Base-by-base conservation (phyloP, 2,329 filamentous ascomycete species). In the Aspergillus sp. region DNA sequence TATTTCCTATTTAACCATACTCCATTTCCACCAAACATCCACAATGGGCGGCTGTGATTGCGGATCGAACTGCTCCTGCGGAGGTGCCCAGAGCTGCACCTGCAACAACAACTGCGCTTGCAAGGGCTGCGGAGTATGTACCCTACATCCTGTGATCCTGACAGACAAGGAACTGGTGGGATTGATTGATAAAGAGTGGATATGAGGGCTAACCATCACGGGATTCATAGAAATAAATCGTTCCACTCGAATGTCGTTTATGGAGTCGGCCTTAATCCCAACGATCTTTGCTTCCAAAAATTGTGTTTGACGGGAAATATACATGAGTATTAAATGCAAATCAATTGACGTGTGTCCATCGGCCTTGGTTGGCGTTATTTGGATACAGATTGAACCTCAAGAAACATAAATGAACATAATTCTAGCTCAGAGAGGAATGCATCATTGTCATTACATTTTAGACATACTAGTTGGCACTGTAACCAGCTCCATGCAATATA, bases 101-200 rank as follows among this genome's bases (percentile, higher is more conserved):
- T 69, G 66, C 50, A 56, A 57, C 41, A 57, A 59, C 47, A 57
- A 53, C 50, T 69, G 66, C 51, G 44, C 56, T 54, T 69, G 66
- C 60, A 63, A 66, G 59, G 59, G 60, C 58, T 69, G 66, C 54
- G 65, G 64, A 60, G 66, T 69, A 68, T 56, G 66, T 64, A 48
- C 51, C 37, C n/a, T 30, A 23, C 25, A 12, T 12, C 25, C 25
- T 30, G 25, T 30, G 25, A 41, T 25, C 38, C 35, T 32, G 19
- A 13, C 10, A 13, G 17, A 9, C 22, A 19, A 32, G 44, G 37
- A 46, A 41, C 45, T 55, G 47, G 50, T 51, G 52, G 25, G 39
- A 41, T 33, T 4, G 2, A 13, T 41, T 33, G 15, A 47, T 49
- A 44, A 49, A 50, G 47, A 35, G 45, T 44, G 46, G 51, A 53